phyloP scores from a whole-genome alignment of 257 asterid species.

The Sherardia arvensis region DNA sequence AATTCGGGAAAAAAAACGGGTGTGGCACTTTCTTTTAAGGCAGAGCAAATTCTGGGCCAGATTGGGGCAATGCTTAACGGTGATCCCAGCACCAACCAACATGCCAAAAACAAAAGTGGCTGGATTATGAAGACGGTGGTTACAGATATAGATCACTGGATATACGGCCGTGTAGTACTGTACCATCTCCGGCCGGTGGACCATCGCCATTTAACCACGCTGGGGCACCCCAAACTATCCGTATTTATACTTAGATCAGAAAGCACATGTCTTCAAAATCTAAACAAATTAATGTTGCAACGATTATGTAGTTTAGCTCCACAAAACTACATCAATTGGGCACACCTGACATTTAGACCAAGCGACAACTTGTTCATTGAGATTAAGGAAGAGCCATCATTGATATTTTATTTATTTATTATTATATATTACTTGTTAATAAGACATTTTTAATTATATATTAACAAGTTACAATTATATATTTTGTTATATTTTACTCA shows the following conservation, averaged over 20 bases:
- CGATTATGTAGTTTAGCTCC: background rate
- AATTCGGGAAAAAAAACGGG: background rate
- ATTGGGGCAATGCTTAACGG: constrained; percentile 6
- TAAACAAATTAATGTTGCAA: background rate
- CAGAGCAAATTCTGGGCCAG: background rate
- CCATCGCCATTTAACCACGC: background rate
- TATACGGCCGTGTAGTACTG: background rate
- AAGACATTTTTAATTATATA: too few relatives aligned
- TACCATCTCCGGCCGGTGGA: background rate
- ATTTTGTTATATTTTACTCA: too few relatives aligned
- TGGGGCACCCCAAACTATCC: background rate
- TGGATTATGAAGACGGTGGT: constrained; percentile 6
- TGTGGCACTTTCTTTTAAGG: background rate
- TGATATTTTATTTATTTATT: too few relatives aligned
- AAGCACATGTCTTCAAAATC: background rate
- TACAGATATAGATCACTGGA: constrained; percentile 10
- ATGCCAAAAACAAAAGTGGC: constrained; percentile 21
- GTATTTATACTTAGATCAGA: background rate
- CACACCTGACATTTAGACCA: too few relatives aligned
- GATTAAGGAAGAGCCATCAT: too few relatives aligned
- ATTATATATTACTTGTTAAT: too few relatives aligned
- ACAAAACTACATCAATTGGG: background rate
- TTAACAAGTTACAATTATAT: too few relatives aligned
- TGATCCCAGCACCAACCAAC: constrained; percentile 48
- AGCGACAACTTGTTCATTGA: too few relatives aligned